Base-by-base conservation (phyloP, 2,329 filamentous ascomycete genomes). In the Pseudogymnoascus sp. region DNA sequence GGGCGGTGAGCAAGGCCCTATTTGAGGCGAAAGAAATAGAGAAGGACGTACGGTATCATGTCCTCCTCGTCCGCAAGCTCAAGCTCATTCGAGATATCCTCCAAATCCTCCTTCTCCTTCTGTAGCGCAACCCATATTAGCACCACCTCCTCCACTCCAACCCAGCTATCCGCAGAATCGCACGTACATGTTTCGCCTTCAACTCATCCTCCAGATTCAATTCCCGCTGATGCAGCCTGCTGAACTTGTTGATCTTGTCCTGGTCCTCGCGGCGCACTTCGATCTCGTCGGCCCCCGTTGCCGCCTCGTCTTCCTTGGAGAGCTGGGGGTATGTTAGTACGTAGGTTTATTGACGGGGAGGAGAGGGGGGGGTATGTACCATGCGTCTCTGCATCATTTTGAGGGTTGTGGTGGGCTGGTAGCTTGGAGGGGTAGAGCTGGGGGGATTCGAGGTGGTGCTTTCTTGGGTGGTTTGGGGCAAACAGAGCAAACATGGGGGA, bases 181-280 rank as follows among this genome's bases (percentile, higher is more conserved):
- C n/a, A 76, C 85, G 65, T 75, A 92, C 93, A 75, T 86, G 86
- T 75, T 96, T 97, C 5, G 77, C 75, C 73, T 89, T 88, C 67
- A 97, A 77, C 70, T 94, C 86, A 59, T 95, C 92, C 73, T 95
- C 87, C 3, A 97, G 75, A 2, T 81, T 76, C 35, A 89, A 82
- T 74, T 96, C 90, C 61, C 90, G 88, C 74, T 95, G 91, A 75
- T 99, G 94, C 66, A 99, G 81, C 50, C 92, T 87, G 76, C 92
- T 97, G 81, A 99, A 99, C 68, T 87, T 88, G 78, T 99, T 99
- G 84, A 99, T 99, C 78, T 94, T 96, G 79, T 97, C 92, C 77
- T 99, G 94, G 75, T 99, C 94, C 75, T 97, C 92, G 72, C 92
- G 89, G 65, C 94, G 90, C 64, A 99, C 94, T 76, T 97, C 90